phyloP scores from a whole-genome alignment of 1,284 basidiomycete genomes.

The Papiliotrema nemorosa region DNA sequence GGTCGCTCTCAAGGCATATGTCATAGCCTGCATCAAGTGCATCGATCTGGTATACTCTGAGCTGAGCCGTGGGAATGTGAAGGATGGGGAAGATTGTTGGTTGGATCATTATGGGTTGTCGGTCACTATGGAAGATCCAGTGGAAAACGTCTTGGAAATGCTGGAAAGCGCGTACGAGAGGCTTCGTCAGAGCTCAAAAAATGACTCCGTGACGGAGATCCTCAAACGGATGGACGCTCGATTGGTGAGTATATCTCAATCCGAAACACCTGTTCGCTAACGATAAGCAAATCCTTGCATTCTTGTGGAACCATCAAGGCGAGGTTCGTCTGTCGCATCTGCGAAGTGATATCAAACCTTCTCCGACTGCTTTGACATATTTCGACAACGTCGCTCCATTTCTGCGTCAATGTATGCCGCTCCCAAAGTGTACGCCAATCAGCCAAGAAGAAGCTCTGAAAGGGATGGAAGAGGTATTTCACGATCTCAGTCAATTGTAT shows the following conservation, averaged over 20 bases:
- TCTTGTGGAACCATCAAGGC: too few relatives aligned
- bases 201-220: neutral
- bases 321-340: too few relatives aligned
- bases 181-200: too few relatives aligned
- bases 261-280: neutral
- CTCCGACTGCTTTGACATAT: neutral
- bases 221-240: neutral
- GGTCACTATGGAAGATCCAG: conserved; percentile 66
- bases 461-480: neutral
- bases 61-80: conserved; percentile 64
- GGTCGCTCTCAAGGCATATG: conserved; percentile 65
- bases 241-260: neutral
- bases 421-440: neutral
- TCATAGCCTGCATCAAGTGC: conserved; percentile 73
- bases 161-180: neutral
- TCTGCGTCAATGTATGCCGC: conserved; percentile 8
- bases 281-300: neutral
- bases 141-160: conserved; percentile 61
- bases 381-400: neutral
- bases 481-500: neutral
- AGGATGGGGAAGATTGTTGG: conserved; percentile 86
- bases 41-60: conserved; percentile 80
- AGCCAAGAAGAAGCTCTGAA: neutral
- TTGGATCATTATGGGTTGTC: conserved; percentile 79
- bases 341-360: too few relatives aligned